Evolutionary conservation across 768 basidiomycete species (phyloP), one percentile per base, ranked within the genome.

Genomic region (Dioszegia crocea): DNA sequence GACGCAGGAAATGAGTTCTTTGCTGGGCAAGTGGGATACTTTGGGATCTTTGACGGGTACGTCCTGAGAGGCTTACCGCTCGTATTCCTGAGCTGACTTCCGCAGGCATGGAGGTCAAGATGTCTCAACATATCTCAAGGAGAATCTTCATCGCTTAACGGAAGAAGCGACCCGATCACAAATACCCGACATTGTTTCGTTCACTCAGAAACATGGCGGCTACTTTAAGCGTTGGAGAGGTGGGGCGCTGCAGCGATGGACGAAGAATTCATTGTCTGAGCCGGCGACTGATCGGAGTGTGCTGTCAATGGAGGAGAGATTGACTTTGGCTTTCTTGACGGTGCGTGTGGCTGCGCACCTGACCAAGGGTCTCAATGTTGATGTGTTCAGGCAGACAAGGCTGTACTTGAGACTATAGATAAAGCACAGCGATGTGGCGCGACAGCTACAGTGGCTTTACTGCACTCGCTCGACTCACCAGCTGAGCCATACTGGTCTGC

Each of bases 41-140:
- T 91, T 36, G 92, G 91, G 29, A 86, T 96, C 57, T 96, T 91
- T 74, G 92, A 96, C 59, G 92, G 92, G 89, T 89, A 67, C 57
- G 82, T 74, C 51, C 19, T n/a, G 27, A 6, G 19, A 6, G 21
- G 24, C 36, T 29, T 36, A 46, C 36, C 29, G 12, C 26, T 45
- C 36, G 5, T 19, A 3, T 30, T 3, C n/a, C 6, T 24, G 10
- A 54, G 50, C 60, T 63, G 53, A 57, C 6, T 6, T 23, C 14
- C 11, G n/a, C 59, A 91, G 89, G 8, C 92, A 96, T 70, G 92
- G 92, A 6, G 92, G 92, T 9, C 86, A 86, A n/a, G 86, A 86
- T 10, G 91, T 93, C 17, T 87, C 91, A 2, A 85, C 89, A 60
- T 92, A 85, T 75, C 80, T 92, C 29, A 85, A 87, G 19, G 86